Evolutionary conservation across 1,284 basidiomycete genomes (phyloP).

Genomic region (Fomitiporia mediterranea): DNA sequence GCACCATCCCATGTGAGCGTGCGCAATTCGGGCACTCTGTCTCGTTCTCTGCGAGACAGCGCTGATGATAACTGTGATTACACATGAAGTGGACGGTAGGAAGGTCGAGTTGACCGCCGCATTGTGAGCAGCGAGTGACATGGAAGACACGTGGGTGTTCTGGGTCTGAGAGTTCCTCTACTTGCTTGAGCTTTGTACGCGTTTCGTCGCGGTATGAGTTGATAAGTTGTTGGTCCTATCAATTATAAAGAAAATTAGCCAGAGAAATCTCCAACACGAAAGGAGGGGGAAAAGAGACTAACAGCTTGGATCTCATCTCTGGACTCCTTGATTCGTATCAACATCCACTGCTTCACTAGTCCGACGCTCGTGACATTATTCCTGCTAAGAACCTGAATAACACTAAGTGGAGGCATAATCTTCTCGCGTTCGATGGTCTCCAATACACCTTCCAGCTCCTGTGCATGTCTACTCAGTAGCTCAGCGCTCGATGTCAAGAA

Average conservation of each 20-base stretch:
- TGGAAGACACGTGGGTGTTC: constrained; percentile 86
- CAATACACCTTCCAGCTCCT: constrained; percentile 69
- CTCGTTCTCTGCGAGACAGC: constrained; percentile 81
- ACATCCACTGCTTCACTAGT: constrained; percentile 85
- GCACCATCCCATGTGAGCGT: constrained; percentile 81
- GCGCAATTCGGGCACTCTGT: constrained; percentile 88
- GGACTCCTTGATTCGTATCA: constrained; percentile 69
- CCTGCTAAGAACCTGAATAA: constrained; percentile 84
- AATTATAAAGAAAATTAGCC: constrained; percentile 9
- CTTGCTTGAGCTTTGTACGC: constrained; percentile 73
- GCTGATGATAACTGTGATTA: constrained; percentile 93
- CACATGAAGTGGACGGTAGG: constrained; percentile 98
- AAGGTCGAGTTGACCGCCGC: constrained; percentile 84
- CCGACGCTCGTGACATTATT: constrained; percentile 89
- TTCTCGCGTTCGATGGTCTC: constrained; percentile 72
- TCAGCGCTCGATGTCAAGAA: constrained; percentile 82
- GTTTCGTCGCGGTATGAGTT: constrained; percentile 86
- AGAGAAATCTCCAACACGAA: constrained; percentile 8
- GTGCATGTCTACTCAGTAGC: constrained; percentile 63
- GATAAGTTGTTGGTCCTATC: constrained; percentile 81
- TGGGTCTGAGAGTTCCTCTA: constrained; percentile 74
- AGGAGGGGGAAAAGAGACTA: constrained; percentile 31
- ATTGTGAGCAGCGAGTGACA: constrained; percentile 86
- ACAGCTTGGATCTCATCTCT: constrained; percentile 78
- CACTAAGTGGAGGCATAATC: constrained; percentile 83